Percentiles rank a stretch among this genome's conserved stretches.
Evolutionary conservation across 257 asterid genomes (phyloP).

Genomic region (Sherardia arvensis): DNA sequence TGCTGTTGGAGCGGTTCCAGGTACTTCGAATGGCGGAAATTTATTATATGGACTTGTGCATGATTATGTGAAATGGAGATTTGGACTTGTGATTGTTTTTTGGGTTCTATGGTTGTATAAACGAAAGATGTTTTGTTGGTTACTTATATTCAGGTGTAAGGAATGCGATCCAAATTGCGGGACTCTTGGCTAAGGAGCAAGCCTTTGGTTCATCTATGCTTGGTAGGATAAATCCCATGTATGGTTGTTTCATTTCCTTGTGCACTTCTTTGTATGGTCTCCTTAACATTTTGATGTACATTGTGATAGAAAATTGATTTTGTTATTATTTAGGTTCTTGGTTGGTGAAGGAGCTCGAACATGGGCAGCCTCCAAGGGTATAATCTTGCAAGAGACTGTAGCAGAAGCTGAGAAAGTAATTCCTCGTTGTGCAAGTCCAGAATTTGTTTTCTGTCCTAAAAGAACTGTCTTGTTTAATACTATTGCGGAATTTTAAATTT

Average conservation of each 20-base stretch:
- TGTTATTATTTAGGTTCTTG: constrained; percentile 63
- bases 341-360: constrained; percentile 84
- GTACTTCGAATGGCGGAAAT: constrained; percentile 23
- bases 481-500: constrained; percentile 16
- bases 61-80: not conserved
- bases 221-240: constrained; percentile 94
- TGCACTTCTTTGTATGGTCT: not conserved
- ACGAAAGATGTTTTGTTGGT: constrained; percentile 20
- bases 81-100: not conserved
- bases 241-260: constrained; percentile 20
- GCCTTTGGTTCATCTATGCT: constrained; percentile 60
- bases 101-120: constrained; percentile 13
- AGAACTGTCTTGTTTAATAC: not conserved
- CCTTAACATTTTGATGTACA: not conserved
- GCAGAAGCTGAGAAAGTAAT: constrained; percentile 54
- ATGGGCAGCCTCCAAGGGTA: constrained; percentile 85
- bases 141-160: constrained; percentile 76
- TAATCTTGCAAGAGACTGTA: constrained; percentile 30
- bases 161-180: constrained; percentile 81
- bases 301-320: not conserved
- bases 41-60: not conserved
- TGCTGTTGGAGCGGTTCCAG: constrained; percentile 96
- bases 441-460: constrained; percentile 31
- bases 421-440: constrained; percentile 11
- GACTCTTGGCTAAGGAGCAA: constrained; percentile 84